Percentiles rank a stretch among this genome's conserved stretches.
phyloP scores from a whole-genome alignment of 345 rosid genomes.

The Erodium maritimum region DNA sequence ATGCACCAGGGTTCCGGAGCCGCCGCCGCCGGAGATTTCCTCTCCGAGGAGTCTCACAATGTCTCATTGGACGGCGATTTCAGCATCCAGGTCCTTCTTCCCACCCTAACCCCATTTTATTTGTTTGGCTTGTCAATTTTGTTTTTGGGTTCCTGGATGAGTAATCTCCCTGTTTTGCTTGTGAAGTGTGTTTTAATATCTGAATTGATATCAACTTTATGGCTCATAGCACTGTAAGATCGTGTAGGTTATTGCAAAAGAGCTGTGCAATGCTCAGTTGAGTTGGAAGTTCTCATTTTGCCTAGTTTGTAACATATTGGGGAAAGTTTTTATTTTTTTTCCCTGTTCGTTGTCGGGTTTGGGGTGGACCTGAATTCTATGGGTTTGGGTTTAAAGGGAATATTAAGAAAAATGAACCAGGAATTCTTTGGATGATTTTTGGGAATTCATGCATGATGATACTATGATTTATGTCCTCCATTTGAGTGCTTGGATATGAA shows the following conservation, averaged over 20 bases:
- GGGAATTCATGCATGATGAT: neutral
- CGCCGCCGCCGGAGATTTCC: constrained; percentile 51
- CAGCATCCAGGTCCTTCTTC: constrained; percentile 58
- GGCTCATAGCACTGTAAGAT: neutral
- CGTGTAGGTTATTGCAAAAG: neutral
- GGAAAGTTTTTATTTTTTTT: no score
- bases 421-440: no score
- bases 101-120: no score
- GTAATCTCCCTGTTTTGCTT: no score
- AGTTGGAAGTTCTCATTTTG: neutral
- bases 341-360: no score
- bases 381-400: no score
- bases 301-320: neutral
- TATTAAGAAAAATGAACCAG: no score
- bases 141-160: no score
- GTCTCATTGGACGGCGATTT: constrained; percentile 91
- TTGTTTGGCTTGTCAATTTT: no score
- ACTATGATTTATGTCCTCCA: neutral
- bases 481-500: neutral
- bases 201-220: no score
- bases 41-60: constrained; percentile 78
- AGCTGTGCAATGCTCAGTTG: neutral
- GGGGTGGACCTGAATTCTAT: no score
- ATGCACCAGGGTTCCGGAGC: constrained; percentile 4
- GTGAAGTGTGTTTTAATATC: no score